Evolutionary conservation across 2,329 filamentous ascomycete genomes (phyloP), one percentile per base, ranked within the genome.

Genomic region (Alternaria ethzedia): DNA sequence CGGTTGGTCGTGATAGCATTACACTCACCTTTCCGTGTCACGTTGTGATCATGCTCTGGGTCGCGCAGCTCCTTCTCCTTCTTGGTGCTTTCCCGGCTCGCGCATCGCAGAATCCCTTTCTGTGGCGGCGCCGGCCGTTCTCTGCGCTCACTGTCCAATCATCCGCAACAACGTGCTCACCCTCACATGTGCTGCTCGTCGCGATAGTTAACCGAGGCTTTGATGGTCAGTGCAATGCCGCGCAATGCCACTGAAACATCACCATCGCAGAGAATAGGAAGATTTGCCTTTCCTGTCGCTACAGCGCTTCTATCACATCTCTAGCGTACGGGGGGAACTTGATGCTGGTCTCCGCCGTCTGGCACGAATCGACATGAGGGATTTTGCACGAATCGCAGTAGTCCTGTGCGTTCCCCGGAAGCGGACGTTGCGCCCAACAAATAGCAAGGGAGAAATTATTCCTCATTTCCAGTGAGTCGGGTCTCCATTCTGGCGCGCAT

Each of bases 291-390:
- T 68, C 62, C 32, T 57, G 65, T 61, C 63, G 52, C 58, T 51
- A 54, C 64, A 54, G 60, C 60, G 21, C 57, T 54, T 49, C 65
- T 44, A 67, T 63, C 54, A 57, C 45, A 45, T 59, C 60, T 57
- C 50, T 77, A 75, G 75, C 67, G 69, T 63, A 73, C 75, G 76
- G 75, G 75, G 74, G 75, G 74, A 74, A 70, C 46, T 55, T 30
- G 23, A 45, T 28, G 49, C 56, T 72, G 63, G 65, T 61, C 67
- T 71, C 75, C 75, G 73, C 68, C 46, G 11, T 51, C 54, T 62
- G 64, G 63, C 68, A 66, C 62, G 68, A 70, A 66, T 70, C 61
- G 58, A 47, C 44, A 25, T 61, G 61, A 50, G 61, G 57, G 51
- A 63, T 59, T 67, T 64, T 50, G 44, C 59, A 57, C 55, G 52